Conservation (phyloP, 1,284 basidiomycete genomes). For the Sporisorium scitamineum region DNA sequence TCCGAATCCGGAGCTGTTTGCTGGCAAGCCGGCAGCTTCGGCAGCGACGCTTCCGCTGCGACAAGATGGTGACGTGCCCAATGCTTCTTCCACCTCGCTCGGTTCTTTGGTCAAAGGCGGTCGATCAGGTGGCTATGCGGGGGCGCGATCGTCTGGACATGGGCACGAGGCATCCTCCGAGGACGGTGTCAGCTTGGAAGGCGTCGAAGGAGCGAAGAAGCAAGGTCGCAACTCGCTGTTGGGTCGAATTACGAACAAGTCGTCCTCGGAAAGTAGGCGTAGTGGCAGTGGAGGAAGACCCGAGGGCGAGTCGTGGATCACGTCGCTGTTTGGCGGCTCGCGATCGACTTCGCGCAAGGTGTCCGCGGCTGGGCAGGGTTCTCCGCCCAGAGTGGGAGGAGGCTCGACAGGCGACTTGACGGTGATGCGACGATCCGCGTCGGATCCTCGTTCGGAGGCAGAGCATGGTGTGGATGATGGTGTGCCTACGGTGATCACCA, state of each 20-base stretch:
- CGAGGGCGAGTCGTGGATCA: conserved; percentile 36
- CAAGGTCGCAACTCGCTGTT: conserved; percentile 22
- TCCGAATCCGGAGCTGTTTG: conserved; percentile 19
- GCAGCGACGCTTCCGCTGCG: conserved; percentile 9
- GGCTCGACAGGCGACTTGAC: not conserved
- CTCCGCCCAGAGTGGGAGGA: conserved; percentile 9
- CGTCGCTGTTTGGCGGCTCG: conserved; percentile 20
- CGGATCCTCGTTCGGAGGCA: conserved; percentile 6
- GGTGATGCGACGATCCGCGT: conserved; percentile 11
- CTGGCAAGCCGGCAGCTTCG: conserved; percentile 8
- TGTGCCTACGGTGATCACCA: conserved; percentile 25
- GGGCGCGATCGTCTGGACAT: conserved; percentile 21
- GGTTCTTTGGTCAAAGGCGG: conserved; percentile 23
- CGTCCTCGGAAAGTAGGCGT: conserved; percentile 20
- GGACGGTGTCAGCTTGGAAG: conserved; percentile 28
- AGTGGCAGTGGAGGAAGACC: conserved; percentile 21
- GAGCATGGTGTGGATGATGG: conserved; percentile 1
- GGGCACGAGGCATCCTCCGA: conserved; percentile 31
- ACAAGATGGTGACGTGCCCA: conserved; percentile 7
- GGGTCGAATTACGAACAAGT: conserved; percentile 18
- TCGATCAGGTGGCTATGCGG: conserved; percentile 20
- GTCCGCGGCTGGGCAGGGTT: not conserved
- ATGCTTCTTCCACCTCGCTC: conserved; percentile 27
- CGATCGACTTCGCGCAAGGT: conserved; percentile 10
- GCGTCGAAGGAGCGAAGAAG: conserved; percentile 20